Evolutionary conservation across 331 rosid species (phyloP).

Genomic region (Rosa hybrid): DNA sequence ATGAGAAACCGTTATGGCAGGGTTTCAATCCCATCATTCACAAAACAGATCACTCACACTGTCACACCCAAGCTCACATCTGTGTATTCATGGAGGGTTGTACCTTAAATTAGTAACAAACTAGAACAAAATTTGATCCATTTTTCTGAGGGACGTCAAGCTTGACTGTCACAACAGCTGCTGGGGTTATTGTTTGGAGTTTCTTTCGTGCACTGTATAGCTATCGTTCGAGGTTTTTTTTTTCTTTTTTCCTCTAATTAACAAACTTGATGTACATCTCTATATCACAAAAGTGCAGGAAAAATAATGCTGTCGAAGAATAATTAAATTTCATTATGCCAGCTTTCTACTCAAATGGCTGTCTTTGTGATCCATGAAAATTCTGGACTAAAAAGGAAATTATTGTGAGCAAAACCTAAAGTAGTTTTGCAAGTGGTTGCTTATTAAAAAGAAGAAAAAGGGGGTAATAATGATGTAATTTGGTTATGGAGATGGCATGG

Average conservation of each 20-base stretch:
- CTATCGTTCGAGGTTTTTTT: neutral
- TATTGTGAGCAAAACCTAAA: neutral
- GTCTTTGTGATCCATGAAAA: neutral
- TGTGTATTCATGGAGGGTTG: neutral
- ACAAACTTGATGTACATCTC: neutral
- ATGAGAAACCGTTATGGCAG: neutral
- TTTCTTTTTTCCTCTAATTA: neutral
- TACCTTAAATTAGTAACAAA: neutral
- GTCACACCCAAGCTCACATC: neutral
- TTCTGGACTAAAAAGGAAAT: neutral
- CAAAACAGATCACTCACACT: neutral
- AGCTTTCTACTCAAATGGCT: neutral
- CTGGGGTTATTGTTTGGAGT: neutral
- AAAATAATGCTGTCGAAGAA: neutral
- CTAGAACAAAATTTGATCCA: neutral
- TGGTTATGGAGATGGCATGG: conserved; percentile 42
- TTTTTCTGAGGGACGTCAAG: neutral
- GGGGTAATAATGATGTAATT: conserved; percentile 24
- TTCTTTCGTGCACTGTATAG: conserved; percentile 25
- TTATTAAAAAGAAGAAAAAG: neutral
- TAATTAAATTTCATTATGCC: neutral
- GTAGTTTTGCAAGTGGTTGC: neutral
- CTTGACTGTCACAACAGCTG: neutral
- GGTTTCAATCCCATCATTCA: neutral
- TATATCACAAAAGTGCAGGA: neutral